Evolutionary conservation across 805 yeast genomes (phyloP), one percentile per base, ranked within the genome.

Genomic region (Metschnikowia continentalis): DNA sequence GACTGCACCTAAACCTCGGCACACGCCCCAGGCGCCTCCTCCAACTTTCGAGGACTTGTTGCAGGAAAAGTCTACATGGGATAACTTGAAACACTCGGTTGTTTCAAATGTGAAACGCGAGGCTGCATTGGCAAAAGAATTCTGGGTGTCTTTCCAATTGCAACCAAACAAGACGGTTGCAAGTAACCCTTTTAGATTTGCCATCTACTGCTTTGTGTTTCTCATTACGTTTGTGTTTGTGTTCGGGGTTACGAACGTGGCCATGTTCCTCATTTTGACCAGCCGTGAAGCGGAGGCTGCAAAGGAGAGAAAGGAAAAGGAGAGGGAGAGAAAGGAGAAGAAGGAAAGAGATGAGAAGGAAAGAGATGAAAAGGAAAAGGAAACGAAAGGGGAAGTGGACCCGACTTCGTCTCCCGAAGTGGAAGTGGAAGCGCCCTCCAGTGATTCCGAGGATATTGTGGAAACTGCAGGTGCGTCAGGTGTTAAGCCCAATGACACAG

Each of bases 101-200:
- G 37, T 13, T 14, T 32, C 32, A 11, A 33, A 14, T 10, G 56
- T 56, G 15, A 35, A 47, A 6, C 57, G 54, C 39, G 69, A 67
- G 39, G 51, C 51, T 38, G 40, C 55, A 26, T 62, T 63, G 19
- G 68, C 72, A 19, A 60, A 65, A 41, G 65, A 61, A 19, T 73
- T 68, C 57, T 59, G 76, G 54, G 56, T 52, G 26, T 78, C 72
- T 20, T 71, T 82, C 57, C 54, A 69, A 38, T 57, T 54, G 5
- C 74, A 74, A 49, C 88, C 88, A 23, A 51, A 74, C 15, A 59
- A 57, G 13, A 72, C 81, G 1, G 56, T 82, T 23, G 53, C 68
- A 26, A 62, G 66, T 20, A 72, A 78, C 54, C 86, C 86, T 2
- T 65, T 74, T 40, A 81, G 78, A 56, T 80, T 80, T 45, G 68